Base-by-base conservation (phyloP, 1,284 basidiomycete genomes). In the Puccinia horiana region DNA sequence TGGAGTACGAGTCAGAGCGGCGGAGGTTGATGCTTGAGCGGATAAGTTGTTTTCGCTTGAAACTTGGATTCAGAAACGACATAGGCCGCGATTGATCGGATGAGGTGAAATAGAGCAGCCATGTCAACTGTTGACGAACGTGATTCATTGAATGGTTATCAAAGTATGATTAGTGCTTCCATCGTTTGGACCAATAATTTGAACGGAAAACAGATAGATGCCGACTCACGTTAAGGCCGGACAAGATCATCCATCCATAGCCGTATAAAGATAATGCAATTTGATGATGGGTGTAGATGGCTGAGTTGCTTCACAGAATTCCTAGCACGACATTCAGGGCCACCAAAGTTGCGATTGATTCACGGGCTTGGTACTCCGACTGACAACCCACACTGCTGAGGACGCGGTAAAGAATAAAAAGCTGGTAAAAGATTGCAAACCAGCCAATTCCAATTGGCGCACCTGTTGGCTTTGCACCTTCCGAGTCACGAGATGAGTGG, bases 21-120 rank as follows among this genome's bases (percentile, higher is more conserved):
- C 75, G 75, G 32, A 77, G 75, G 67, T 77, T 77, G 54, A 77
- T 77, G 47, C 75, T 77, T 3, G 75, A 77, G 12, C 75, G 75
- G 47, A 77, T 77, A 18, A 65, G 40, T 35, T 77, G 75, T 37
- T 77, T 77, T 52, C 75, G 58, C 44, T 77, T 58, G 42, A 49
- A 77, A 16, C 56, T 47, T 52, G 75, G 75, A 77, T 77, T 77
- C 16, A 77, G 58, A 26, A 65, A 42, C 16, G 58, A 29, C 23
- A 77, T 40, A 42, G 67, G 75, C 26, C 44, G 44, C 3, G 75
- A 77, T 65, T 65, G 42, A 49, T 77, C 75, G 0, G 75, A 52
- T 23, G 75, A 49, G 12, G 75, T 65, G 52, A 77, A 77, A 65
- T 77, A 77, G 18, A 77, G 42, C 37, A 77, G 37, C 75, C 75